phyloP scores from a whole-genome alignment of 306 rosid species.

The Prunus padus region DNA sequence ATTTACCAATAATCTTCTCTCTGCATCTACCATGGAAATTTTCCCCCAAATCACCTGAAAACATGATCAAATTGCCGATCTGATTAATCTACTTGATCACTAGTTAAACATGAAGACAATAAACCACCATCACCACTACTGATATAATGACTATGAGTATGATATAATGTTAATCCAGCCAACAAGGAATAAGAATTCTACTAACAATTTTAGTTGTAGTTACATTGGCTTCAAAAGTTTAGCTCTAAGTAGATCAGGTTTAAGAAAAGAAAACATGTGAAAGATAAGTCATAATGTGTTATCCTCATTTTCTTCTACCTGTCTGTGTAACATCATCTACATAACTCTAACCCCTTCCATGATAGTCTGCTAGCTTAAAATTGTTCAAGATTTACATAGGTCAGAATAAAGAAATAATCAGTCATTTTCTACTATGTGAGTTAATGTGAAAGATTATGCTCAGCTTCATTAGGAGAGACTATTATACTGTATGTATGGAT shows the following conservation, averaged over 20 bases:
- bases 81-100: constrained; percentile 7
- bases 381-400: neutral
- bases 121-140: neutral
- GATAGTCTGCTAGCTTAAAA: neutral
- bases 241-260: neutral
- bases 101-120: neutral
- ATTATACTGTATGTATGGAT: neutral
- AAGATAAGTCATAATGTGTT: neutral
- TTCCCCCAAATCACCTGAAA: constrained; percentile 97
- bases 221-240: neutral
- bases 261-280: neutral
- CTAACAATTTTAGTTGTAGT: neutral
- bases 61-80: constrained; percentile 24
- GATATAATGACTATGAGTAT: neutral
- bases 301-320: constrained; percentile 2
- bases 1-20: constrained; percentile 77
- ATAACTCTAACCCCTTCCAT: neutral
- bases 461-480: neutral
- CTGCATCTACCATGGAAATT: constrained; percentile 99
- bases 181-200: neutral
- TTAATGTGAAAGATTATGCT: neutral
- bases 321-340: neutral
- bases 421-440: neutral
- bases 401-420: neutral
- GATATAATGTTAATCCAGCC: neutral